phyloP scores from a whole-genome alignment of 2,329 filamentous ascomycete species.

The Endothia cerciana region DNA sequence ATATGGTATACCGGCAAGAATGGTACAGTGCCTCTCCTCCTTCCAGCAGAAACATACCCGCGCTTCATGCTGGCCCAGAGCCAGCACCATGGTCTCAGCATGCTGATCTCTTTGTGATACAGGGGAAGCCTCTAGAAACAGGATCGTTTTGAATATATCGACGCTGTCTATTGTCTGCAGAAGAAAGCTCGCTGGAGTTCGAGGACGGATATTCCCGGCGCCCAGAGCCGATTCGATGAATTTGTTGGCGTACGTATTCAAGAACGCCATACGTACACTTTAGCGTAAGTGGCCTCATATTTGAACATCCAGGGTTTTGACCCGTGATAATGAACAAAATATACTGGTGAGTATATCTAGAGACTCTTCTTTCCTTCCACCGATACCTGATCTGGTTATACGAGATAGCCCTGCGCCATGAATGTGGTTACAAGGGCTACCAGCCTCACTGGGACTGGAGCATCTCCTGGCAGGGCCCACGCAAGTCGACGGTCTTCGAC shows the following conservation, averaged over 20 bases:
- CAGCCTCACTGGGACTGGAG: conserved; percentile 30
- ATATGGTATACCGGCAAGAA: neutral
- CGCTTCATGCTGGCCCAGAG: neutral
- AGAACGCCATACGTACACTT: neutral
- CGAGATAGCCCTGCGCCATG: conserved; percentile 40
- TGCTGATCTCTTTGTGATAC: too few species aligned
- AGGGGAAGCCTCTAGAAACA: neutral
- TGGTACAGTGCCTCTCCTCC: neutral
- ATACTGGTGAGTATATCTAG: neutral
- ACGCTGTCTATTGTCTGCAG: neutral
- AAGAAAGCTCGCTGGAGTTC: neutral
- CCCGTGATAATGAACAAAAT: neutral
- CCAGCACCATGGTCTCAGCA: too few species aligned
- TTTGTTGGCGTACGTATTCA: neutral
- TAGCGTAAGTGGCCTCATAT: neutral
- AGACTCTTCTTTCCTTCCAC: conserved; percentile 35
- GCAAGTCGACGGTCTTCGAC: neutral
- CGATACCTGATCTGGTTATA: conserved; percentile 38
- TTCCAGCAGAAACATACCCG: neutral
- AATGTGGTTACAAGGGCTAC: conserved; percentile 41
- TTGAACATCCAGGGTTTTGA: neutral
- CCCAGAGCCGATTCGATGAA: neutral
- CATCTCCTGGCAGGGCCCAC: conserved; percentile 33
- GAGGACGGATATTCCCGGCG: neutral
- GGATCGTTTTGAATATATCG: neutral